Percentiles rank a stretch among this genome's conserved stretches.
phyloP scores from a whole-genome alignment of 2,329 filamentous ascomycete genomes.

The Aspergillus awamori region DNA sequence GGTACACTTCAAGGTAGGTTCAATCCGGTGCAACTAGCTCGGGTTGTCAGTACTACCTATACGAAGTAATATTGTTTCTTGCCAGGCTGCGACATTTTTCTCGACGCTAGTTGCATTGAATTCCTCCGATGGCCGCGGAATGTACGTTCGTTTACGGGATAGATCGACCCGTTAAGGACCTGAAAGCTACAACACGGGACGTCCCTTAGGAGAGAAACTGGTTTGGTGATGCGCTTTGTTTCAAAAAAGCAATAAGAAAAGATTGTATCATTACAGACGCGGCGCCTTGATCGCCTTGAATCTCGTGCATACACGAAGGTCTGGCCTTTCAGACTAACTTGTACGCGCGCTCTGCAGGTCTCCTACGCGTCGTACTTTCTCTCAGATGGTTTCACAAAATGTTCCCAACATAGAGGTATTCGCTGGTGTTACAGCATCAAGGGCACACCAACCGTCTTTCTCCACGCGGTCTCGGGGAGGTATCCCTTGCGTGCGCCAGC shows the following conservation, averaged over 20 bases:
- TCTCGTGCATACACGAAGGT: not conserved
- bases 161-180: not conserved
- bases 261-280: not conserved
- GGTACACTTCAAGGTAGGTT: no score
- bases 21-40: no score
- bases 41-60: no score
- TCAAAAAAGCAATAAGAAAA: not conserved
- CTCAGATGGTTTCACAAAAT: not conserved
- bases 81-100: no score
- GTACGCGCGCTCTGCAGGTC: not conserved
- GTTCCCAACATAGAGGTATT: not conserved
- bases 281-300: not conserved
- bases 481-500: not conserved
- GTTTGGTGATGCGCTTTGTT: not conserved
- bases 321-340: not conserved
- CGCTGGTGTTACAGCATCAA: not conserved
- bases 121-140: not conserved
- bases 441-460: not conserved
- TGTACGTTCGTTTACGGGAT: not conserved
- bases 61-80: no score
- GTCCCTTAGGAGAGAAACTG: not conserved
- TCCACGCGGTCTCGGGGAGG: no score
- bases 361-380: not conserved
- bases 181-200: not conserved
- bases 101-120: not conserved